Percentiles rank a stretch among this genome's conserved stretches.
Conservation (phyloP, 2,329 filamentous ascomycete species). For the Cercospora sp. region DNA sequence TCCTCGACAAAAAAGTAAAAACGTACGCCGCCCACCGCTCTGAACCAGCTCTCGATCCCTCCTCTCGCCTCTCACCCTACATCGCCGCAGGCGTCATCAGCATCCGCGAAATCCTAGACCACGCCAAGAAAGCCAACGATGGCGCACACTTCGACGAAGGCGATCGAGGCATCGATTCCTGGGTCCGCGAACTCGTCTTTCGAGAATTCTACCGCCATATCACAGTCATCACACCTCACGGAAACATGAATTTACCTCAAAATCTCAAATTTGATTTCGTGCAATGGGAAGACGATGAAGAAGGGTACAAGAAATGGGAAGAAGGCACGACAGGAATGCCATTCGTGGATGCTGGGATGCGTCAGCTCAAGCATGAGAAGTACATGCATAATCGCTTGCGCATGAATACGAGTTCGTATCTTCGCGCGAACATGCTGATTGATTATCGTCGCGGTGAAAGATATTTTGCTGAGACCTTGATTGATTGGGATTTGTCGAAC, state of each 20-base stretch:
- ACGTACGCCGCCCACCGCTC: conserved; percentile 46
- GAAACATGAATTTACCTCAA: conserved; percentile 52
- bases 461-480: conserved; percentile 53
- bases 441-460: conserved; percentile 53
- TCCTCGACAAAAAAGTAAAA: conserved; percentile 43
- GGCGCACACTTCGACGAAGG: conserved; percentile 47
- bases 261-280: conserved; percentile 55
- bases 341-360: conserved; percentile 55
- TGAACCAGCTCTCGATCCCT: conserved; percentile 45
- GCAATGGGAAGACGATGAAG: conserved; percentile 53
- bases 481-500: conserved; percentile 52
- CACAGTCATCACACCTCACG: conserved; percentile 50
- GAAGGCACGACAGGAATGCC: conserved; percentile 51
- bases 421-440: conserved; percentile 52
- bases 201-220: conserved; percentile 54
- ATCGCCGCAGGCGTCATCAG: conserved; percentile 49
- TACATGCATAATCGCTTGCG: conserved; percentile 56
- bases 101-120: conserved; percentile 48
- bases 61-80: conserved; percentile 47
- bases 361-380: conserved; percentile 50
- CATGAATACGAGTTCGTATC: conserved; percentile 53
- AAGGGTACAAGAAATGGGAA: conserved; percentile 53
- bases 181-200: conserved; percentile 55
- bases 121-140: conserved; percentile 45
- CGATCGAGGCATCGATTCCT: conserved; percentile 42